Evolutionary conservation across 2,329 filamentous ascomycete species (phyloP).

Genomic region (Fusarium irregulare): DNA sequence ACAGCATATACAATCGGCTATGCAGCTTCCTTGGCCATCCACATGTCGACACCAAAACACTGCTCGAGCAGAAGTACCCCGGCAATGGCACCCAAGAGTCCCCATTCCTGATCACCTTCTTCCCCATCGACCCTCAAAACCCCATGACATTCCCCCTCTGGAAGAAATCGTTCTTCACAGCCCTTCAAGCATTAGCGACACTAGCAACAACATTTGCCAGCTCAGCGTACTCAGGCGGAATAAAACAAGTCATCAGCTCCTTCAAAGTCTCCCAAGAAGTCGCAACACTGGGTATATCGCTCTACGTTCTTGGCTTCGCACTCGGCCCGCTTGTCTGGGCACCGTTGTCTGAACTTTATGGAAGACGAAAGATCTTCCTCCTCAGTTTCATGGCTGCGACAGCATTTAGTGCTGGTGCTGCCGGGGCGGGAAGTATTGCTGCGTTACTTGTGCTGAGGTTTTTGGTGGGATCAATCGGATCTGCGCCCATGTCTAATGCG

Average conservation of each 20-base stretch:
- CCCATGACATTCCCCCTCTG: conserved; percentile 65
- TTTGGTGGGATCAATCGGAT: background rate
- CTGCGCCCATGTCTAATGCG: conserved; percentile 10
- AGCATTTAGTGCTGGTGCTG: conserved; percentile 70
- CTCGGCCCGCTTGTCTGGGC: conserved; percentile 74
- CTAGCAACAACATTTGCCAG: conserved; percentile 76
- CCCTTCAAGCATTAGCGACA: conserved; percentile 66
- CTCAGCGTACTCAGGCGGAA: conserved; percentile 71
- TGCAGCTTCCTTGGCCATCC: background rate
- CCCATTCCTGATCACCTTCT: conserved; percentile 76
- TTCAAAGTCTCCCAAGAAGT: conserved; percentile 65
- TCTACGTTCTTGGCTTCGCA: conserved; percentile 71
- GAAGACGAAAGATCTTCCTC: conserved; percentile 68
- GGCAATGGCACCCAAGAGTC: conserved; percentile 72
- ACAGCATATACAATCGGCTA: accelerated
- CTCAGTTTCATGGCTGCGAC: conserved; percentile 66
- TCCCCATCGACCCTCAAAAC: conserved; percentile 74
- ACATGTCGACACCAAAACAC: background rate
- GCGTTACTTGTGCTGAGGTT: conserved; percentile 54
- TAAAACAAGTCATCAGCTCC: conserved; percentile 62
- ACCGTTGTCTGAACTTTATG: conserved; percentile 72
- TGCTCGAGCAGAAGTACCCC: conserved; percentile 54
- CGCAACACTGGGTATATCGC: conserved; percentile 69
- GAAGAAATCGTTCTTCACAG: conserved; percentile 73
- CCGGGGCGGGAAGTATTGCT: conserved; percentile 65